These are phyloP conservation scores for Cryphonectria radicalis DNA, from an alignment of 2,329 filamentous ascomycete genomes.

Conservation along the genomic window DNA sequence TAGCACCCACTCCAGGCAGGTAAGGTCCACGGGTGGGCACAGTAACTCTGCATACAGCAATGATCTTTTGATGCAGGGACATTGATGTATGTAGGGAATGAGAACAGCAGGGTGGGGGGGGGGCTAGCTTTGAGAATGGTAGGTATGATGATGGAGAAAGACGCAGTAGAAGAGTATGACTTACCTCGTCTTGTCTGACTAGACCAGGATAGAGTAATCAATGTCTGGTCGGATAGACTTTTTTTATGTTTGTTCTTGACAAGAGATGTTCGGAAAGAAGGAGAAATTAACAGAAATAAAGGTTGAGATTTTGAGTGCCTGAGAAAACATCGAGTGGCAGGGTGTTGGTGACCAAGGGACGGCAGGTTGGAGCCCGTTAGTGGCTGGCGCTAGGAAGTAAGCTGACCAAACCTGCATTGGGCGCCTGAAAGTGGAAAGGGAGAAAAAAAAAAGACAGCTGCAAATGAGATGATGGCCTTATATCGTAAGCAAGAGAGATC, in stretches of 20 bases:
- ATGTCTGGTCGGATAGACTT: not conserved
- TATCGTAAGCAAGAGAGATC: not conserved
- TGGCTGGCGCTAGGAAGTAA: not conserved
- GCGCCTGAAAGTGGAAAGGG: not conserved
- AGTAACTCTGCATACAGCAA: not conserved
- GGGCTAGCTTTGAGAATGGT: not conserved
- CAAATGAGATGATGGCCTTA: not conserved
- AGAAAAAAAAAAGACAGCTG: not conserved
- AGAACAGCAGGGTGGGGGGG: not conserved
- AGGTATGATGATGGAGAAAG: not conserved
- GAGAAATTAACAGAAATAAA: not conserved
- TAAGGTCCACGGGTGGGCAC: not conserved
- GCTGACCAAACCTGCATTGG: not conserved
- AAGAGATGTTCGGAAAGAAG: not conserved
- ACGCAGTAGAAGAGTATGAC: not conserved
- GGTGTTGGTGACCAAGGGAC: not conserved
- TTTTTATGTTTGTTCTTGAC: not conserved
- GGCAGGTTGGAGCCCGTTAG: not conserved
- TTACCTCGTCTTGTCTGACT: not conserved
- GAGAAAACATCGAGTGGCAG: not conserved
- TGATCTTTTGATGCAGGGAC: not conserved
- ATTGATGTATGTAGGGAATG: not conserved
- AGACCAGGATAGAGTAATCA: not conserved
- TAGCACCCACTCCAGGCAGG: not conserved
- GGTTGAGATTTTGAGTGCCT: not conserved